Base-by-base conservation (phyloP, 2,329 filamentous ascomycete species). In the Diaporthe australafricana region DNA sequence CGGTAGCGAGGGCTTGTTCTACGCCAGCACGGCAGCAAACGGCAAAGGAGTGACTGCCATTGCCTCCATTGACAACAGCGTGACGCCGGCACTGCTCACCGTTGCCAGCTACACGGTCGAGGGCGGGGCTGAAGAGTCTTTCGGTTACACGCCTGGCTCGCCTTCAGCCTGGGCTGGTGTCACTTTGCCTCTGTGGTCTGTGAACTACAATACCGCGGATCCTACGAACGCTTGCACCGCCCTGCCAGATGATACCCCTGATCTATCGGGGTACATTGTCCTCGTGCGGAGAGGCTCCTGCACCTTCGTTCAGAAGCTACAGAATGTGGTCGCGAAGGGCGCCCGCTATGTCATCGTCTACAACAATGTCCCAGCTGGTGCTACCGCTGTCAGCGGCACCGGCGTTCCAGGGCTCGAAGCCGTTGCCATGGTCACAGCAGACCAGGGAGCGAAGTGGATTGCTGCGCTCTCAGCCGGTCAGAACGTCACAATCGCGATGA, bases 341-440 rank as follows among this genome's bases (percentile, higher is more conserved):
- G 90, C 89, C 63, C 86, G 87, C 77, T 90, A 91, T 74, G 79
- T 92, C 68, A 80, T 92, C 74, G 82, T 90, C 76, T 92, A 91
- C 80, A 91, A 91, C 83, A 89, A 88, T 74, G 79, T 78, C 3
- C 40, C 71, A 5, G 74, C 75, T 8, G 82, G 80, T 17, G 80
- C 84, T 3, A 74, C 77, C 5, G 73, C 76, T 9, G 81, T 83
- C 14, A 79, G 83, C 47, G 80, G 83, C 3, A 74, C 76, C 0
- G 38, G 55, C 1, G 81, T 81, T 1, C 50, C 77, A 0, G 78
- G 78, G 2, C 77, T 87, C 53, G 47, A 77, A 14, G 85, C 78
- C 16, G 77, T 80, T 0, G 84, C 80, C 56, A 86, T 87, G 78
- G 83, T 86, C 1, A 80, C 81, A 1, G 77, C 82, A 0, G 76